Conservation (phyloP, 805 yeast species). For the Candida peoriensis region DNA sequence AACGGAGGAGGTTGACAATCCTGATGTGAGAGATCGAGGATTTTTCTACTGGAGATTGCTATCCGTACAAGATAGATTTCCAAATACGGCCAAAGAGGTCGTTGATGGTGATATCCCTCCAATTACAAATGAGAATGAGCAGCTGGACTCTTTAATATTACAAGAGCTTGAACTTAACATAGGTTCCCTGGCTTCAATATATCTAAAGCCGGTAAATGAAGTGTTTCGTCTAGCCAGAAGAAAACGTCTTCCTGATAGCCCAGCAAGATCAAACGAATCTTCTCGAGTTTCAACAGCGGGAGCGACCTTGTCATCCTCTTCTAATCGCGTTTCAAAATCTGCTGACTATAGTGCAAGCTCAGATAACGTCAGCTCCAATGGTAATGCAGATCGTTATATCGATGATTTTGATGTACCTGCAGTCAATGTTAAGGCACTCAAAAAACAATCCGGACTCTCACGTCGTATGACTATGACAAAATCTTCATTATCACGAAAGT, state of each 20-base stretch:
- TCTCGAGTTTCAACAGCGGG: constrained; percentile 11
- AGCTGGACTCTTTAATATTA: constrained; percentile 60
- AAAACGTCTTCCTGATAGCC: constrained; percentile 44
- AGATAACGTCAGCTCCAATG: constrained; percentile 6
- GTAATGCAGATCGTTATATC: constrained; percentile 21
- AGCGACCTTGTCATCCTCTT: not conserved
- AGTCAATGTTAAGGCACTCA: constrained; percentile 30
- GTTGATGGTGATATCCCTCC: constrained; percentile 57
- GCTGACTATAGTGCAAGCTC: constrained; percentile 1
- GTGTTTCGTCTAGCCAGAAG: constrained; percentile 65
- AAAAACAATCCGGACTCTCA: constrained; percentile 28
- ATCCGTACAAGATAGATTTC: constrained; percentile 40
- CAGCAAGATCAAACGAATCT: constrained; percentile 34
- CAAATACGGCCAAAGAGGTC: constrained; percentile 43
- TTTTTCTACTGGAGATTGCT: constrained; percentile 81
- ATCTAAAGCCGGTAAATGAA: constrained; percentile 75
- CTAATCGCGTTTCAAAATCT: constrained; percentile 8
- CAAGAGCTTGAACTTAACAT: constrained; percentile 81
- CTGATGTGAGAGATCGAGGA: constrained; percentile 84
- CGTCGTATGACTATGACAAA: constrained; percentile 29
- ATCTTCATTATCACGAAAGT: constrained; percentile 31
- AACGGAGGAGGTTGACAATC: constrained; percentile 71
- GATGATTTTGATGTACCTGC: constrained; percentile 37
- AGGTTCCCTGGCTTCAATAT: constrained; percentile 79
- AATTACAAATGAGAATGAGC: constrained; percentile 62